Percentiles rank a stretch among this genome's conserved stretches.
Evolutionary conservation across 345 rosid species (phyloP).

Genomic region (Heritiera fomes): DNA sequence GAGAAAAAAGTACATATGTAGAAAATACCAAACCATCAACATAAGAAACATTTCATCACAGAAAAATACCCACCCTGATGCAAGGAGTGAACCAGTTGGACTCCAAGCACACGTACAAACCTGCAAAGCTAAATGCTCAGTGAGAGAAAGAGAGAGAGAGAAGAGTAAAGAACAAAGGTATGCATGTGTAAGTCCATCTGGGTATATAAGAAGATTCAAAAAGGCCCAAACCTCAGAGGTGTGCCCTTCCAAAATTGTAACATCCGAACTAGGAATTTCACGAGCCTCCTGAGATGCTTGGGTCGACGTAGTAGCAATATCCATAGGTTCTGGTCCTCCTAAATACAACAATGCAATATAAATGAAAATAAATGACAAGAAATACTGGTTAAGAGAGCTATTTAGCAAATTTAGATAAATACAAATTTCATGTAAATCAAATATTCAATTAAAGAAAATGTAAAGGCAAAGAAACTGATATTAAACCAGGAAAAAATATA

Average conservation of each 20-base stretch:
- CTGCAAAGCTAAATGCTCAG: slow-evolving; percentile 37
- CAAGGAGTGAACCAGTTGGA: slow-evolving; percentile 96
- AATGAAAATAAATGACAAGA: background rate
- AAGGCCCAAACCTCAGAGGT: slow-evolving; percentile 79
- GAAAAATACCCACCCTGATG: slow-evolving; percentile 80
- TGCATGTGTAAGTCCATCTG: background rate
- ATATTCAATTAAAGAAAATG: background rate
- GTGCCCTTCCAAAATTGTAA: slow-evolving; percentile 92
- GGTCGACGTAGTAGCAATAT: slow-evolving; percentile 48
- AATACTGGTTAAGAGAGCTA: background rate
- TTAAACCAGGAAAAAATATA: slow-evolving; percentile 1
- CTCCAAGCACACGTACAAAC: slow-evolving; percentile 99
- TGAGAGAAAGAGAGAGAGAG: slow-evolving; percentile 13
- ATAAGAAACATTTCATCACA: slow-evolving; percentile 17
- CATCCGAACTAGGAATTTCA: slow-evolving; percentile 80
- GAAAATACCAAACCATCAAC: slow-evolving; percentile 1
- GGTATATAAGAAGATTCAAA: background rate
- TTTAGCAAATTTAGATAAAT: background rate
- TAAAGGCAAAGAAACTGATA: slow-evolving; percentile 1
- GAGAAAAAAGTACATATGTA: background rate
- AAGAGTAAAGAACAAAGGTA: background rate
- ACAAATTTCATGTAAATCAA: background rate
- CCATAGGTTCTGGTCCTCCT: slow-evolving; percentile 79
- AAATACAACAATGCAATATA: background rate
- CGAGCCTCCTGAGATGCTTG: slow-evolving; percentile 51